A percentile compares a stretch with the other conserved stretches of the same genome.
Conservation (phyloP, 2,329 filamentous ascomycete genomes). For the Aspergillus pseudoglaucus region DNA sequence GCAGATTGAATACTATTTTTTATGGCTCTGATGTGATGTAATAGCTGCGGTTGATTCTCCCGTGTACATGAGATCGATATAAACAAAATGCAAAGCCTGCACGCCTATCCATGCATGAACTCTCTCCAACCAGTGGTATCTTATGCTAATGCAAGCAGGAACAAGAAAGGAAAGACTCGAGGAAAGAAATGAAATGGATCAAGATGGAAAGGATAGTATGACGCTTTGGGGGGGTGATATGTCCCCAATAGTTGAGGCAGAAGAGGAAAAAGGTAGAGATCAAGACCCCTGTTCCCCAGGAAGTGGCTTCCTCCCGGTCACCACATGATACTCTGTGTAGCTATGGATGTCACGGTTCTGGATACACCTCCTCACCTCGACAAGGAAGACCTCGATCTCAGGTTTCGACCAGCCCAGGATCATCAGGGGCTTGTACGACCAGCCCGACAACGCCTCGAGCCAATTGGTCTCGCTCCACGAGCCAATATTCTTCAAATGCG, state of each 20-base stretch:
- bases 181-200: neutral
- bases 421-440: constrained; percentile 39
- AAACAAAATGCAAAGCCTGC: constrained; percentile 6
- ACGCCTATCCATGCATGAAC: constrained; percentile 20
- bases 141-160: constrained; percentile 21
- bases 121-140: constrained; percentile 20
- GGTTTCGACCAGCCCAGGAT: constrained; percentile 38
- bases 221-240: constrained; percentile 2
- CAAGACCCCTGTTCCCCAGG: constrained; percentile 13
- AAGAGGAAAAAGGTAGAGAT: neutral
- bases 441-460: constrained; percentile 37
- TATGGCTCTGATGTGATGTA: too few relatives aligned
- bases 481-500: constrained; percentile 43
- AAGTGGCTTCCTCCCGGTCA: constrained; percentile 31
- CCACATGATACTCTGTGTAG: constrained; percentile 35
- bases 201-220: neutral
- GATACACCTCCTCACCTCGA: constrained; percentile 38
- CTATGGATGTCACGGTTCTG: constrained; percentile 35
- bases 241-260: neutral
- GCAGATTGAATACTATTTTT: too few relatives aligned
- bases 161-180: constrained; percentile 6
- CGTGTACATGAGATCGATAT: constrained; percentile 1
- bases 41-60: too few relatives aligned
- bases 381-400: constrained; percentile 43
- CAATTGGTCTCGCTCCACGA: constrained; percentile 44